A percentile compares a stretch with the other conserved stretches of the same genome.
These are phyloP conservation scores for Coemansia sp. DNA, from an alignment of 192 early-diverging fungal species.

Conservation along the genomic window DNA sequence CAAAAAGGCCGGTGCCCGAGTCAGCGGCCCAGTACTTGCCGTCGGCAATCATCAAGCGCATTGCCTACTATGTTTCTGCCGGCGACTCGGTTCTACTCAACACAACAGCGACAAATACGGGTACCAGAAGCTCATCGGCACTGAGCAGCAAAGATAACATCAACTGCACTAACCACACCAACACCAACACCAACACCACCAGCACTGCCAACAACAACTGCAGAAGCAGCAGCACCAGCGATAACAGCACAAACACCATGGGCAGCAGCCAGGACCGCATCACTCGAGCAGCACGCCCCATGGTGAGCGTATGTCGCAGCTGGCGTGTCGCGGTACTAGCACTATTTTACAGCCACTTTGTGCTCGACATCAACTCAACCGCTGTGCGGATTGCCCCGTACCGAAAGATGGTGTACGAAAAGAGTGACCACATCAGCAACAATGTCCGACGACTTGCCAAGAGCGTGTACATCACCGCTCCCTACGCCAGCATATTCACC, in stretches of 20 bases:
- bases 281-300: conserved; percentile 15
- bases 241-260: background rate
- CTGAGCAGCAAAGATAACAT: background rate
- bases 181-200: background rate
- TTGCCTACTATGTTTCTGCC: conserved; percentile 26
- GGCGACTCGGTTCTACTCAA: conserved; percentile 12
- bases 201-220: background rate
- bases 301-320: conserved; percentile 36
- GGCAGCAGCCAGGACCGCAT: conserved; percentile 27
- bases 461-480: conserved; percentile 33
- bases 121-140: background rate
- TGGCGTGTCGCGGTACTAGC: conserved; percentile 38
- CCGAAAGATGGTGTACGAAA: conserved; percentile 28
- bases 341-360: conserved; percentile 40
- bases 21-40: conserved; percentile 39
- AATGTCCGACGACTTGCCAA: conserved; percentile 30
- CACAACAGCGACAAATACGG: background rate
- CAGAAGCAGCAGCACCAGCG: background rate
- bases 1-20: conserved; percentile 4
- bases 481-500: conserved; percentile 41
- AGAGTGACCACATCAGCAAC: conserved; percentile 24
- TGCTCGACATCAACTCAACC: conserved; percentile 37
- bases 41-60: conserved; percentile 40
- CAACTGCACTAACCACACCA: background rate
- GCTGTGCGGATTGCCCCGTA: conserved; percentile 29